Evolutionary conservation across 805 yeast species (phyloP).

Genomic region (Blastobotrys americana): DNA sequence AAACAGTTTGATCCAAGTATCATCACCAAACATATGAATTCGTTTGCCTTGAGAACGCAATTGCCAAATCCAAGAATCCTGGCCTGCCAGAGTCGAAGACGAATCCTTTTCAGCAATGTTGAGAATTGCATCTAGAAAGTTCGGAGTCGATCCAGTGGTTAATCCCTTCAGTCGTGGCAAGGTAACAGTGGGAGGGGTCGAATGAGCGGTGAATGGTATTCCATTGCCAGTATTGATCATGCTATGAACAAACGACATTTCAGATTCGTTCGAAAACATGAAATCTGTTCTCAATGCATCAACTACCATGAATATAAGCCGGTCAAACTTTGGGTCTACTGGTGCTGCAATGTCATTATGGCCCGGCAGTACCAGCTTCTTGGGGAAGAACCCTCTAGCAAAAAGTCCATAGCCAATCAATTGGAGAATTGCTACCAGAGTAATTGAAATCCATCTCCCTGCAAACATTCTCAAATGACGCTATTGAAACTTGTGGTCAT

Average conservation of each 20-base stretch:
- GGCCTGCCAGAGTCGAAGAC: constrained; percentile 56
- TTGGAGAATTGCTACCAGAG: constrained; percentile 31
- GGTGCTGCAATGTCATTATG: constrained; percentile 28
- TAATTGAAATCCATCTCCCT: constrained; percentile 11
- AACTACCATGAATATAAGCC: constrained; percentile 72
- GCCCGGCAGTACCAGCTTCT: constrained; percentile 72
- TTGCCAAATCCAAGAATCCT: constrained; percentile 85
- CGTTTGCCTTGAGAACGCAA: constrained; percentile 37
- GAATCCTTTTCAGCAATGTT: constrained; percentile 89
- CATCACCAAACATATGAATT: constrained; percentile 91
- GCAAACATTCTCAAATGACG: too few relatives aligned
- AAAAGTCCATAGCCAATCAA: constrained; percentile 54
- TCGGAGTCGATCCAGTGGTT: constrained; percentile 92
- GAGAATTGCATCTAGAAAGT: constrained; percentile 85
- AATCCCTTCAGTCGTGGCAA: constrained; percentile 88
- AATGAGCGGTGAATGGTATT: constrained; percentile 81
- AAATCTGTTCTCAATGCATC: constrained; percentile 93
- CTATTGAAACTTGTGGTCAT: too few relatives aligned
- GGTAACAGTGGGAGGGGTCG: constrained; percentile 96
- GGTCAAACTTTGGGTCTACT: constrained; percentile 41
- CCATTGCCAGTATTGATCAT: constrained; percentile 62
- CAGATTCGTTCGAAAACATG: constrained; percentile 51
- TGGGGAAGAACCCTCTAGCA: constrained; percentile 83
- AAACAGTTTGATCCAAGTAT: constrained; percentile 91
- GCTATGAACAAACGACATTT: constrained; percentile 60